These are phyloP conservation scores for Talaromyces sp. DNA, from an alignment of 2,329 filamentous ascomycete species.

Conservation along the genomic window DNA sequence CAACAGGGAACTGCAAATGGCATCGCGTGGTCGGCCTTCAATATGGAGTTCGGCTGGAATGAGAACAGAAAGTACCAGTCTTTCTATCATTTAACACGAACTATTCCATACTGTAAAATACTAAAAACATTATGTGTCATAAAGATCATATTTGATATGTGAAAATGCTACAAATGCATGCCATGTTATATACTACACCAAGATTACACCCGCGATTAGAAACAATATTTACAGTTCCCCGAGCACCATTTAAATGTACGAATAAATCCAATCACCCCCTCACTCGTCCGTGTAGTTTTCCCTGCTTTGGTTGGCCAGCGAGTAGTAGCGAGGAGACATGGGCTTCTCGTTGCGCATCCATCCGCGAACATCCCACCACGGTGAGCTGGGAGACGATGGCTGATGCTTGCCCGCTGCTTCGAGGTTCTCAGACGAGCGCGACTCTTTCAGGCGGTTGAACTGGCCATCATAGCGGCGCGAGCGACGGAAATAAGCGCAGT, in stretches of 20 bases:
- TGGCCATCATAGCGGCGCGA: not conserved
- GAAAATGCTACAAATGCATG: not conserved
- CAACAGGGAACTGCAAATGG: not conserved
- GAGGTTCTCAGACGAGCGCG: not conserved
- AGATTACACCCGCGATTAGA: not conserved
- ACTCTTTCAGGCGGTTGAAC: not conserved
- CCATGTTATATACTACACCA: not conserved
- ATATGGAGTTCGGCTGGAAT: not conserved
- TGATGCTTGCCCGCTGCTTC: not conserved
- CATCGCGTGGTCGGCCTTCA: not conserved
- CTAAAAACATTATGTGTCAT: not conserved
- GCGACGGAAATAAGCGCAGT: not conserved
- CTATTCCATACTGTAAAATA: too few species aligned
- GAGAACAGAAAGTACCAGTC: not conserved
- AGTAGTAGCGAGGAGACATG: not conserved
- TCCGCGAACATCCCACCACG: not conserved
- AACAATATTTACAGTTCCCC: not conserved
- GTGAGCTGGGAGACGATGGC: not conserved
- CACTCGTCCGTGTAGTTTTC: not conserved
- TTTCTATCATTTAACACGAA: not conserved
- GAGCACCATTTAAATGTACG: not conserved
- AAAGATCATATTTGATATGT: not conserved
- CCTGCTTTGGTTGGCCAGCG: not conserved
- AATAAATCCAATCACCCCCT: not conserved
- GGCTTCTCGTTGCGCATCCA: not conserved